Base-by-base conservation (phyloP, 805 yeast genomes). In the Ogataea parapolymorpha region DNA sequence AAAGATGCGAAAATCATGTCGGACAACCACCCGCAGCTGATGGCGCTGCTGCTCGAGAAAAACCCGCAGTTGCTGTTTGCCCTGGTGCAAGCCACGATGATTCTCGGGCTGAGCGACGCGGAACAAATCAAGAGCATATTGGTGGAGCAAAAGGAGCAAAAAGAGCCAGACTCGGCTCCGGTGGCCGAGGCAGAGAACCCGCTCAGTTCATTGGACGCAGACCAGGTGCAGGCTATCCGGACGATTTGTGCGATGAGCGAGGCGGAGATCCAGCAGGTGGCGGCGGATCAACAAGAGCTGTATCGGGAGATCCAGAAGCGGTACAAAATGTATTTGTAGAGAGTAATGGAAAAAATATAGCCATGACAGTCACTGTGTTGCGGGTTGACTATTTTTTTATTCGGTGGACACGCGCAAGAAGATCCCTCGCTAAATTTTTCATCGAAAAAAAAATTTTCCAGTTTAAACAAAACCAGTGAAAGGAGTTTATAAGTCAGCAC, bases 31-130 rank as follows among this genome's bases (percentile, higher is more conserved):
- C 85, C 86, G 0, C 70, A 69, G 5, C 63, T 79, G 43, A 79
- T 85, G 68, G 73, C 68, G 37, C 74, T 72, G 29, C 64, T 90
- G 25, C 65, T 90, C 13, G 71, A 71, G 20, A 77, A 77, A 48
- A 79, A 80, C 44, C 97, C 97, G 0, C 97, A 91, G 59, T 67
- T 91, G 33, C 67, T 86, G 2, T 88, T 80, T 59, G 93, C 95
- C 0, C 67, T 87, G 22, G 91, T 89, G 2, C 96, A 90, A 55
- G 69, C 81, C 2, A 63, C 87, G 46, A 56, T 82, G 47, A 64
- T 61, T 45, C 59, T 64, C 32, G 68, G 63, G 22, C 50, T 55
- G 26, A 63, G 58, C 8, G 34, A 23, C 5, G 51, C 61, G 2
- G 57, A 55, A 0, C 50, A 51, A 12, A 46, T 63, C 17, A 54